Percentiles rank a stretch among this genome's conserved stretches.
Evolutionary conservation across 1,284 basidiomycete species (phyloP).

Genomic region (Pyrrhoderma noxium): DNA sequence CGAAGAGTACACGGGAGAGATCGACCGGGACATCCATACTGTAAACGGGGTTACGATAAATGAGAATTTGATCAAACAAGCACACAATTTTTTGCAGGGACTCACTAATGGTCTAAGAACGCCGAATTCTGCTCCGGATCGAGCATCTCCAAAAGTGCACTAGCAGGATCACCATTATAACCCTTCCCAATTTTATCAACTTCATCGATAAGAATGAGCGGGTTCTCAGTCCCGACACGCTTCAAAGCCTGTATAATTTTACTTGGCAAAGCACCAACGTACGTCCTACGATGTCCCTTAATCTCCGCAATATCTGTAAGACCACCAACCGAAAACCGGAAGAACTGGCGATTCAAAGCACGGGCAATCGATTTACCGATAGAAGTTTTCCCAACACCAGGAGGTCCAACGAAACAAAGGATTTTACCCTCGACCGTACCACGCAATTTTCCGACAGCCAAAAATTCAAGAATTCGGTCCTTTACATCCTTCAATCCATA

Average conservation of each 20-base stretch:
- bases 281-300: constrained; percentile 95
- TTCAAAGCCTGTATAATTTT: constrained; percentile 98
- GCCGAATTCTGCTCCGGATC: constrained; percentile 97
- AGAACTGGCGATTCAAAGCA: constrained; percentile 82
- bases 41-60: constrained; percentile 8
- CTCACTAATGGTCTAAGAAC: constrained; percentile 93
- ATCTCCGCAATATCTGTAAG: constrained; percentile 98
- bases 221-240: constrained; percentile 95
- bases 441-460: constrained; percentile 94
- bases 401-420: constrained; percentile 92
- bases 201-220: constrained; percentile 93
- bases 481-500: constrained; percentile 96
- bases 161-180: constrained; percentile 92
- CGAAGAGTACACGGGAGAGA: constrained; percentile 92
- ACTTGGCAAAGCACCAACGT: constrained; percentile 92
- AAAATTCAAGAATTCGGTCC: constrained; percentile 95
- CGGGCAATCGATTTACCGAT: constrained; percentile 94
- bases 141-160: constrained; percentile 93
- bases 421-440: constrained; percentile 99
- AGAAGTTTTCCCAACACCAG: constrained; percentile 94
- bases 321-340: constrained; percentile 95
- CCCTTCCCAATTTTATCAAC: constrained; percentile 98
- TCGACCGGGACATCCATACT: constrained; percentile 98
- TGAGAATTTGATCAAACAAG: not conserved
- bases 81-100: not conserved